Conservation (phyloP, 352 stramenopile genomes). For the Phytophthora cactorum region DNA sequence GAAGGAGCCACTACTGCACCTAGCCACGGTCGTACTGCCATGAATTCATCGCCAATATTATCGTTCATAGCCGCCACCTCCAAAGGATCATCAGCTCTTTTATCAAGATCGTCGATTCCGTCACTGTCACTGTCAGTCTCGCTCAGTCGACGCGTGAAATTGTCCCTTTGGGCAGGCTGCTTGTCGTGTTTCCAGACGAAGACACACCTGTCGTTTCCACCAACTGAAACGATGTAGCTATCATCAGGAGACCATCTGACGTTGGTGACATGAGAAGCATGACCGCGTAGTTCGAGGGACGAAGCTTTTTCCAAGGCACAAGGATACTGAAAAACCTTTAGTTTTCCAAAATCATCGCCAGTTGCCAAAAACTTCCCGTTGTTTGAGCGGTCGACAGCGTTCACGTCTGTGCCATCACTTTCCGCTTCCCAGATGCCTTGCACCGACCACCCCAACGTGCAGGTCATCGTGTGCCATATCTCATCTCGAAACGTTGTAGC, state of each 20-base stretch:
- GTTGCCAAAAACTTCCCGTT: constrained; percentile 71
- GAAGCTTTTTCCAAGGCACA: constrained; percentile 64
- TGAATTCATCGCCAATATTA: constrained; percentile 86
- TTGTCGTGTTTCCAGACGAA: constrained; percentile 78
- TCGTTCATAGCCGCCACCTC: constrained; percentile 34
- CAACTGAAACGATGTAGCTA: constrained; percentile 66
- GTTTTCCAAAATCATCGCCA: constrained; percentile 83
- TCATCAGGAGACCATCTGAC: constrained; percentile 72
- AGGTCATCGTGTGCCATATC: constrained; percentile 91
- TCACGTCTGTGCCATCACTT: constrained; percentile 85
- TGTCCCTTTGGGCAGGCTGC: constrained; percentile 7
- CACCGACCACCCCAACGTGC: constrained; percentile 87
- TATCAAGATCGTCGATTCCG: constrained; percentile 16
- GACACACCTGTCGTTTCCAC: constrained; percentile 80
- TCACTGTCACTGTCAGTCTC: constrained; percentile 14
- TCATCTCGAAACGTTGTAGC: constrained; percentile 87
- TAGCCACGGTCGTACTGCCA: constrained; percentile 91
- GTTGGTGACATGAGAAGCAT: constrained; percentile 85
- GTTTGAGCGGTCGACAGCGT: constrained; percentile 71
- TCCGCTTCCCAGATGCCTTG: constrained; percentile 90
- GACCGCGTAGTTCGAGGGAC: constrained; percentile 63
- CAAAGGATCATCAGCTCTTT: constrained; percentile 40
- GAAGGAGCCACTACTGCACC: constrained; percentile 82
- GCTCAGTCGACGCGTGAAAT: constrained; percentile 6
- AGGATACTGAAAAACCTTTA: constrained; percentile 91